Evolutionary conservation across 768 basidiomycete genomes (phyloP), one percentile per base, ranked within the genome.

Genomic region (Trametes cingulata): DNA sequence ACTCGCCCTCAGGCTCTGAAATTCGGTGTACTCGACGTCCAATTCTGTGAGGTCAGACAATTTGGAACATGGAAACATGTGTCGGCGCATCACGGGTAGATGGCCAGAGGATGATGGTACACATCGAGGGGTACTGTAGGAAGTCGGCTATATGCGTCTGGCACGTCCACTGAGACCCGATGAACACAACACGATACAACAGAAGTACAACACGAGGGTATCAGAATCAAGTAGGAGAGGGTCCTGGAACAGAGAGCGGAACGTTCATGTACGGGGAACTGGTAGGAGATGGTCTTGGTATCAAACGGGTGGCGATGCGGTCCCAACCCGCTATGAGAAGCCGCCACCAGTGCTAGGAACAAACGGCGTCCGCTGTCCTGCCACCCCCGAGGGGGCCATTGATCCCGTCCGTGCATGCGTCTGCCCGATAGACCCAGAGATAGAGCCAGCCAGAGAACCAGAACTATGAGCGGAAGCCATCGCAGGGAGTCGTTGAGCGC

Each of bases 361-460:
- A 68, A 88, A 88, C 41, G 85, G 82, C 61, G 76, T 74, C 65
- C 85, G 78, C 59, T 88, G 85, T 50, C 66, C 64, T 13, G 58
- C 74, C 41, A 74, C 70, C 20, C 74, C 71, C 35, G 69, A 62
- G 20, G 27, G 15, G n/a, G 58, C 43, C 12, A 65, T 33, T 13
- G 57, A 64, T 8, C 57, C 45, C 12, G 68, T 39, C 19, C 69
- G 65, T 47, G 68, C 64, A 15, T 56, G 56, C 13, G 46, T 52
- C 42, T 57, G 50, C 53, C 46, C 42, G 37, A 41, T n/a, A 68
- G 68, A 13, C 64, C 71, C 63, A 48, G 68, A 50, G 15, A 63
- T 27, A 49, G 56, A 50, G 15, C 64, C 36, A 49, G 56, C 35
- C 22, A 47, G 24, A 42, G 52, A 37, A 25, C 52, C 57, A 49